Evolutionary conservation across 2,329 filamentous ascomycete genomes (phyloP), one percentile per base, ranked within the genome.

Genomic region (Sporothrix euskadiensis): DNA sequence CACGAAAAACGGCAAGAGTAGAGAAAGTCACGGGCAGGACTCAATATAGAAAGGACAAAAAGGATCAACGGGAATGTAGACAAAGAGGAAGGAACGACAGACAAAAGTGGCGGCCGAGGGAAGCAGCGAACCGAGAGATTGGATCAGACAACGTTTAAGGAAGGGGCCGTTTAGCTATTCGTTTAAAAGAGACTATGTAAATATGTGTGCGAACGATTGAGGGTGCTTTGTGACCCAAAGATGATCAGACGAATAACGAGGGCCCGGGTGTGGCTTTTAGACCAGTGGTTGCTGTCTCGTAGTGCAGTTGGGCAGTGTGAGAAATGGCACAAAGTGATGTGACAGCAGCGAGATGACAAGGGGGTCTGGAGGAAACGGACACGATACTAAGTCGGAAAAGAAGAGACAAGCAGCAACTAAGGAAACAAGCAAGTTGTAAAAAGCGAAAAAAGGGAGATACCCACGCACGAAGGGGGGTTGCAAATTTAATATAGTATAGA

Each of bases 141-240:
- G 12, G 44, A 22, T 22, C 41, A 49, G 63, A 19, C 63, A 49
- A 65, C 9, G n/a, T 10, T 4, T 2, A 10, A n/a, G 14, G 16
- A 47, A 59, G 30, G 14, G 19, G 30, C 12, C 30, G 35, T 59
- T 8, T 6, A 26, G 9, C n/a, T 49, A 19, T 3, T 49, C n/a
- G n/a, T 30, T 22, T 26, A 19, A 16, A 35, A 12, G 1, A 4
- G 7, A 44, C n/a, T 22, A 9, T 35, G 22, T 32, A 49, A 68
- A 66, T 47, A 19, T 10, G 16, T 49, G 41, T 68, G 41, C 63
- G 63, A 22, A 41, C n/a, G 44, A 68, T 68, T 68, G 65, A 68
- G 44, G 9, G 22, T 19, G 16, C 52, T 52, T 32, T n/a, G 26
- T 4, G 4, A 3, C 30, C 10, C 12, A 65, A 26, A 19, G 4